Percentiles rank a stretch among this genome's conserved stretches.
phyloP scores from a whole-genome alignment of 192 early-diverging fungal species.

The Anaeromyces robustus region DNA sequence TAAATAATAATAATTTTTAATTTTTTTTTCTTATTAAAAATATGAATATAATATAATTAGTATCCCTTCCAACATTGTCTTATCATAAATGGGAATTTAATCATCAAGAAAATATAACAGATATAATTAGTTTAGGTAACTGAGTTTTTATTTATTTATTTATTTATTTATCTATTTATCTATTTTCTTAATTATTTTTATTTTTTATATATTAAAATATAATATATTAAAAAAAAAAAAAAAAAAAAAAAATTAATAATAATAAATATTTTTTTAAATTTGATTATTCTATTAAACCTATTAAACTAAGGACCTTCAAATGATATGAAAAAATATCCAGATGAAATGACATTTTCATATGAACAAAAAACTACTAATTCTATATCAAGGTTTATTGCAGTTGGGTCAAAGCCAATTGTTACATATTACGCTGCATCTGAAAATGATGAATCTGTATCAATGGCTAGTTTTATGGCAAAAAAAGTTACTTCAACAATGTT shows the following conservation, averaged over 20 bases:
- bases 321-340: not conserved
- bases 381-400: conserved; percentile 11
- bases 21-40: no score
- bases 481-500: conserved; percentile 36
- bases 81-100: conserved; percentile 17
- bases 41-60: no score
- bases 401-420: conserved; percentile 16
- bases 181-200: no score
- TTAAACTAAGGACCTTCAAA: conserved; percentile 4
- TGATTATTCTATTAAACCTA: no score
- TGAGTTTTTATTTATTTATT: no score
- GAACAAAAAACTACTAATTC: conserved; percentile 1
- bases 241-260: no score
- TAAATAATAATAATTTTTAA: conserved; percentile 4
- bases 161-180: no score
- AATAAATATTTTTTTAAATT: no score
- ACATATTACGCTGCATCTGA: conserved; percentile 14
- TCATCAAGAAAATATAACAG: conserved; percentile 7
- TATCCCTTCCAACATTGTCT: conserved; percentile 3
- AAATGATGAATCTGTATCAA: conserved; percentile 4
- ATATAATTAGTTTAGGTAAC: conserved; percentile 9
- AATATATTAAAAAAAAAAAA: no score
- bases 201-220: no score
- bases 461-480: conserved; percentile 7
- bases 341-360: conserved; percentile 8